Percentiles rank a stretch among this genome's conserved stretches.
Conservation (phyloP, 163 green algal genomes). For the Chloromonas sp. region DNA sequence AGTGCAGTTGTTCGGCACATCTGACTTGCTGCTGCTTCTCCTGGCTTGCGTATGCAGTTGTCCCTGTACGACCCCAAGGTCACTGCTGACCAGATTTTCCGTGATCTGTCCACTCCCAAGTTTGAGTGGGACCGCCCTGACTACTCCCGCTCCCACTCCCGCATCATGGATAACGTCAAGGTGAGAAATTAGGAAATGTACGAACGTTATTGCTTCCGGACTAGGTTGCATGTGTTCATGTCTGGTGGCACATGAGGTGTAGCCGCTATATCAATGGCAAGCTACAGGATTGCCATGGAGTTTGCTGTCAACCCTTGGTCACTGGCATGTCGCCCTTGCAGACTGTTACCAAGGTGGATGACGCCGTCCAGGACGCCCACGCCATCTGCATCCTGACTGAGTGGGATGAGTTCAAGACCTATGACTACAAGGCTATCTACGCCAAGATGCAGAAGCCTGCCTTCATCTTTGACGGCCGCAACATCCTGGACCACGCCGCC, state of each 20-base stretch:
- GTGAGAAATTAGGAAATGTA: background rate
- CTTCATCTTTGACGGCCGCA: conserved; percentile 97
- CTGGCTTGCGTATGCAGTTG: background rate
- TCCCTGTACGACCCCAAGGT: conserved; percentile 90
- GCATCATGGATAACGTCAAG: conserved; percentile 48
- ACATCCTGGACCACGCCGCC: conserved; percentile 88
- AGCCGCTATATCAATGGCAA: too few species aligned
- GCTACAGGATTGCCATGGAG: too few species aligned
- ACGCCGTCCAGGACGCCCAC: conserved; percentile 74
- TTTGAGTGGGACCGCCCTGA: conserved; percentile 93
- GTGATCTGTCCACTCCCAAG: conserved; percentile 82
- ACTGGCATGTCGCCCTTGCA: background rate
- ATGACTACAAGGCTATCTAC: conserved; percentile 80
- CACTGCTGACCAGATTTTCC: conserved; percentile 74
- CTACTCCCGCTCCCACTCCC: conserved; percentile 40
- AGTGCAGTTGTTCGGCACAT: too few species aligned
- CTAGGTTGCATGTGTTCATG: too few species aligned
- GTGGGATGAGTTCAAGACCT: conserved; percentile 97
- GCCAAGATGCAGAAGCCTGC: conserved; percentile 91
- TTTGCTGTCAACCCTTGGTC: background rate
- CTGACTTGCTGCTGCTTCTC: too few species aligned
- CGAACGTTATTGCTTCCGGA: background rate
- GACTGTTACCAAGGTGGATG: conserved; percentile 4
- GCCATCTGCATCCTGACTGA: conserved; percentile 93
- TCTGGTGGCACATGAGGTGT: too few species aligned